Percentiles rank a stretch among this genome's conserved stretches.
Evolutionary conservation across 1,284 basidiomycete genomes (phyloP).

Genomic region (Irpex lacteus): DNA sequence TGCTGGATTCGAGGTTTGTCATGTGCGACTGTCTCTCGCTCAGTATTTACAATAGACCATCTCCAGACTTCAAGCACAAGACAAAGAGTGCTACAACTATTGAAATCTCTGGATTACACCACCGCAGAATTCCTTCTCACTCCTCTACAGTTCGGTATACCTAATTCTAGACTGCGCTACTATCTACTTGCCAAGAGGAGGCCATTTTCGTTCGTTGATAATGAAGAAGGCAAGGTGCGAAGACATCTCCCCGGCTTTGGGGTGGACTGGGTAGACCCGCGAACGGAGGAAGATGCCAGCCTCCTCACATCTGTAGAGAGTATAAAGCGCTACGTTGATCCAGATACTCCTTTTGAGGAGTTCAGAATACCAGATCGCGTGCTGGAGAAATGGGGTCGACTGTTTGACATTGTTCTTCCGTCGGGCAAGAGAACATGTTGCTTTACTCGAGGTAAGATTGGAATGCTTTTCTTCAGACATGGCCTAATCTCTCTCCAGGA

Average conservation of each 20-base stretch:
- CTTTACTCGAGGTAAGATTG: conserved; percentile 66
- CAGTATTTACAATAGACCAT: conserved; percentile 1
- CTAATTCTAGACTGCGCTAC: conserved; percentile 76
- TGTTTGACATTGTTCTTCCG: conserved; percentile 75
- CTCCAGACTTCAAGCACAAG: conserved; percentile 62
- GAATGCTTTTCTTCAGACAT: not conserved
- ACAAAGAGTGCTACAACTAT: conserved; percentile 43
- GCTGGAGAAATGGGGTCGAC: conserved; percentile 69
- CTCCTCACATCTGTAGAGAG: conserved; percentile 19
- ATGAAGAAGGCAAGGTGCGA: conserved; percentile 30
- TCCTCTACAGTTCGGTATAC: conserved; percentile 73
- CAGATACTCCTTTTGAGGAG: conserved; percentile 16
- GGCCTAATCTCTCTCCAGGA: conserved; percentile 36
- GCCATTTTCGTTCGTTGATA: conserved; percentile 31
- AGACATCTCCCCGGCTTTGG: conserved; percentile 50
- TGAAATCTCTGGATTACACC: conserved; percentile 54
- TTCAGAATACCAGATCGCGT: conserved; percentile 56
- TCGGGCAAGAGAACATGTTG: conserved; percentile 65
- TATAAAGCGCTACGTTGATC: conserved; percentile 53
- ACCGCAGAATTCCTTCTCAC: conserved; percentile 63
- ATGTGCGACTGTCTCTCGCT: not conserved
- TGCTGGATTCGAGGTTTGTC: conserved; percentile 71
- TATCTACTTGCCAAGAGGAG: conserved; percentile 66
- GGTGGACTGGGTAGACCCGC: conserved; percentile 41
- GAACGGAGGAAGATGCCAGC: conserved; percentile 17